Evolutionary conservation across 257 asterid species (phyloP), one percentile per base, ranked within the genome.

Genomic region (Marsdenia floribunda): DNA sequence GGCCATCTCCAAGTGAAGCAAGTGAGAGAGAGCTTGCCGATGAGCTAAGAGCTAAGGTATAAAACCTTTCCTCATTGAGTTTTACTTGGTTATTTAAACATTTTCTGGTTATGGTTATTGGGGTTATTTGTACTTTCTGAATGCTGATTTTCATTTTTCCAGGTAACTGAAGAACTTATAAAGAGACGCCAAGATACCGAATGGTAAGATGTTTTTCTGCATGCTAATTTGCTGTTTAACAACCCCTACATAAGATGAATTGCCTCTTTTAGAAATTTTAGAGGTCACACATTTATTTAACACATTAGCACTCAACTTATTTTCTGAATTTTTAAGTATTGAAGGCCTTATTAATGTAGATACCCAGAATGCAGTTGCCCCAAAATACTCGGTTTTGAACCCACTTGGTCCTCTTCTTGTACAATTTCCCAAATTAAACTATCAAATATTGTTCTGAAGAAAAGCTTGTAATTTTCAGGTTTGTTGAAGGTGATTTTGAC

Each of bases 401-500:
- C 33, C 63, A 24, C 19, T 11, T 21, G 5, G 26, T 59, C 18
- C 13, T 24, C 21, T 4, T 52, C 33, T 38, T 29, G 42, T 29
- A 29, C 67, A 13, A 12, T 4, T 60, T 12, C 67, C 19, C 44
- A 47, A 64, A 46, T 60, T 18, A 47, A 47, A 47, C 14, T 12
- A 54, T 33, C 76, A 53, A 11, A 19, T 18, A 21, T 54, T 13
- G 29, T 46, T 52, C 33, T 67, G 40, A 68, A 29, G 60, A 18
- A 0, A 77, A 58, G 24, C 35, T 71, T 12, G 11, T 49, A 40
- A 7, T 46, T 26, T 61, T n/a, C 84, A 90, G 96, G 96, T 90
- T 86, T 73, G 82, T 90, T 35, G 96, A 90, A 80, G 96, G 93
- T 63, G 91, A 90, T 84, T 90, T 90, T 73, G 91, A 90, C 75